Base-by-base conservation (phyloP, 106 monocot species). In the Apostasia shenzhenica region DNA sequence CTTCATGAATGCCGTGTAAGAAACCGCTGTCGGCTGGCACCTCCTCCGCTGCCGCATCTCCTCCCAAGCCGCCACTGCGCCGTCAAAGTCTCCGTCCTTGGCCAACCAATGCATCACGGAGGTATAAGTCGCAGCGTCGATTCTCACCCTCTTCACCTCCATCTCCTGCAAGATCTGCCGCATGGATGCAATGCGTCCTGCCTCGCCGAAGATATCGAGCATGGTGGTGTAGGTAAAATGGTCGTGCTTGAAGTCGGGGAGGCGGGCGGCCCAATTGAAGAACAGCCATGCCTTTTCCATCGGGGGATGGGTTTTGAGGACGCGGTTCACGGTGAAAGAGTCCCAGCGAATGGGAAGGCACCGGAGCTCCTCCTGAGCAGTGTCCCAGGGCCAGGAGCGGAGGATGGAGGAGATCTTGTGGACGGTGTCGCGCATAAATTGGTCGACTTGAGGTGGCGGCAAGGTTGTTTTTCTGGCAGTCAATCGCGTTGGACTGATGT, bases 181-280 rank as follows among this genome's bases (percentile, higher is more conserved):
- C 94, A 90, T 83, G 8, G 87, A 84, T 1, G 55, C 57, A 65
- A 94, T 70, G 8, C 90, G 76, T 1, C 94, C 90, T 10, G 90
- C 94, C 70, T 94, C 94, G 14, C 94, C 94, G 58, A 94, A 87
- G 68, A 94, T 84, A 61, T 94, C 87, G 63, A 94, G 70, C 94
- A 94, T 94, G 66, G 94, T 87, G 69, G 94, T 94, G 77, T 85
- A 94, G 74, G 94, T 94, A 82, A 85, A 94, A 37, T 80, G 82
- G 64, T 94, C 94, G 77, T 94, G 94, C 67, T 83, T 82, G 90
- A 94, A 94, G 1, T 55, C 49, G 1, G 61, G 71, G 14, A 82
- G 67, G 37, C 8, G 54, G 2, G 62, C 48, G 11, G 84, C 83
- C 86, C 93, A 90, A 73, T 80, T 82, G 82, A 94, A 94, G 86